phyloP scores from a whole-genome alignment of 2,329 filamentous ascomycete species.

The Mycosphaerella sp. region DNA sequence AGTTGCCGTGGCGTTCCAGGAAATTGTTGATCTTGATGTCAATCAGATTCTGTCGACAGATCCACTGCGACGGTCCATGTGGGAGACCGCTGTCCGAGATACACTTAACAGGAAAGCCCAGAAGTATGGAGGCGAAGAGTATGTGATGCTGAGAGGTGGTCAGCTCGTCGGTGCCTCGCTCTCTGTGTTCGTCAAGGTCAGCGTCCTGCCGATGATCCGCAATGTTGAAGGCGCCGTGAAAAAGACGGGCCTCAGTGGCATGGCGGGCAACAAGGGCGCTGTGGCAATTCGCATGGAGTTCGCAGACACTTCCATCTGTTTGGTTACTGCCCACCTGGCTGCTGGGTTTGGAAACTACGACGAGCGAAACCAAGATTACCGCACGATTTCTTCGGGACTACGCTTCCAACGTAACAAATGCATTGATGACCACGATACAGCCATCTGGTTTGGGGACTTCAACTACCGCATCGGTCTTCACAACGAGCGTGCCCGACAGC shows the following conservation, averaged over 20 bases:
- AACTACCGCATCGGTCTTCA: conserved; percentile 91
- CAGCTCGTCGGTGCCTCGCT: conserved; percentile 92
- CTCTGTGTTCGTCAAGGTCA: conserved; percentile 81
- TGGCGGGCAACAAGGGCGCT: conserved; percentile 96
- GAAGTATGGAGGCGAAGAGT: conserved; percentile 62
- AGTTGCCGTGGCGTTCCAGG: conserved; percentile 87
- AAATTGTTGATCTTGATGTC: conserved; percentile 95
- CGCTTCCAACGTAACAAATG: conserved; percentile 84
- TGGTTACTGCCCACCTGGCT: conserved; percentile 92
- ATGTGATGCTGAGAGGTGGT: conserved; percentile 82
- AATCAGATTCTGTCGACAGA: conserved; percentile 99
- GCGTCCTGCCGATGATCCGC: conserved; percentile 73
- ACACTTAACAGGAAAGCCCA: conserved; percentile 69
- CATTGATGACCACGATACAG: conserved; percentile 85
- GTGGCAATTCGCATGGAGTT: conserved; percentile 95
- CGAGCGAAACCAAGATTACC: conserved; percentile 88
- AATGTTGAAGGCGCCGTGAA: conserved; percentile 96
- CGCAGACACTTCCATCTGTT: conserved; percentile 85
- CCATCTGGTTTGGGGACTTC: conserved; percentile 96
- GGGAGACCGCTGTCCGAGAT: conserved; percentile 74
- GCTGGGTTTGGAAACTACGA: conserved; percentile 97
- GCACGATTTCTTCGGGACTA: conserved; percentile 77
- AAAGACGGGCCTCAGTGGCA: conserved; percentile 91
- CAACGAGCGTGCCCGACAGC: conserved; percentile 67
- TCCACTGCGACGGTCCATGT: conserved; percentile 72